Conservation (phyloP, 805 yeast species). For the Wickerhamiella shivajii region DNA sequence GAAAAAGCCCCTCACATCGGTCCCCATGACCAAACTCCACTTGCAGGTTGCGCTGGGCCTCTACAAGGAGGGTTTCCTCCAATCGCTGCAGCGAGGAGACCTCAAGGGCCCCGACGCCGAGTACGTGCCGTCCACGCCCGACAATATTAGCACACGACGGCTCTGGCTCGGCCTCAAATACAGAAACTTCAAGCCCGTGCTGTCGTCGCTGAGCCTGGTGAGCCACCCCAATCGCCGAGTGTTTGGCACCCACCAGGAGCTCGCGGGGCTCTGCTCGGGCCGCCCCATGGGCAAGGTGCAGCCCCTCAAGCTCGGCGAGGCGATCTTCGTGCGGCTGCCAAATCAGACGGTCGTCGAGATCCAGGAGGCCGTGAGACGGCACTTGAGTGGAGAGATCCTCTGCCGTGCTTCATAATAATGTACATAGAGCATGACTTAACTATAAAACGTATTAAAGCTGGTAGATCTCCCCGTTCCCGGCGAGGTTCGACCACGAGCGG, state of each 20-base stretch:
- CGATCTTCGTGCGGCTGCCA: slow-evolving; percentile 49
- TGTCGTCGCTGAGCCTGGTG: slow-evolving; percentile 54
- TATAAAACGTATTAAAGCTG: too few relatives aligned
- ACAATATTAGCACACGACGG: slow-evolving; percentile 70
- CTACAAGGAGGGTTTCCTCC: slow-evolving; percentile 80
- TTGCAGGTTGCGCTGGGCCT: slow-evolving; percentile 71
- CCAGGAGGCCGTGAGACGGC: slow-evolving; percentile 70
- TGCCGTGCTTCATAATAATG: slow-evolving; percentile 39
- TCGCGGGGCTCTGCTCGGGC: slow-evolving; percentile 64
- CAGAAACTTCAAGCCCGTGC: slow-evolving; percentile 62
- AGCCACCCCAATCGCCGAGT: slow-evolving; percentile 78
- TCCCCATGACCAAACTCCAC: slow-evolving; percentile 74
- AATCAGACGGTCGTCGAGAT: slow-evolving; percentile 50
- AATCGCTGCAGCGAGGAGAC: slow-evolving; percentile 75
- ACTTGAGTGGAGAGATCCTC: slow-evolving; percentile 60
- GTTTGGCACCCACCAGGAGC: slow-evolving; percentile 43
- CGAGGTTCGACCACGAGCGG: slow-evolving; percentile 78
- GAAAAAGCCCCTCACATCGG: slow-evolving; percentile 53
- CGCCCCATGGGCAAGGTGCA: slow-evolving; percentile 54
- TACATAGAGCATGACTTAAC: too few relatives aligned
- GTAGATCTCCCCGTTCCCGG: too few relatives aligned
- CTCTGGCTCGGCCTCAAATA: slow-evolving; percentile 89
- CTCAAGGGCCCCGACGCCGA: slow-evolving; percentile 61
- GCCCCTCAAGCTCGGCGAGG: slow-evolving; percentile 82
- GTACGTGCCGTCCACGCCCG: slow-evolving; percentile 57